These are phyloP conservation scores for Lecanicillium sp. DNA, from an alignment of 2,329 filamentous ascomycete genomes.

Conservation along the genomic window DNA sequence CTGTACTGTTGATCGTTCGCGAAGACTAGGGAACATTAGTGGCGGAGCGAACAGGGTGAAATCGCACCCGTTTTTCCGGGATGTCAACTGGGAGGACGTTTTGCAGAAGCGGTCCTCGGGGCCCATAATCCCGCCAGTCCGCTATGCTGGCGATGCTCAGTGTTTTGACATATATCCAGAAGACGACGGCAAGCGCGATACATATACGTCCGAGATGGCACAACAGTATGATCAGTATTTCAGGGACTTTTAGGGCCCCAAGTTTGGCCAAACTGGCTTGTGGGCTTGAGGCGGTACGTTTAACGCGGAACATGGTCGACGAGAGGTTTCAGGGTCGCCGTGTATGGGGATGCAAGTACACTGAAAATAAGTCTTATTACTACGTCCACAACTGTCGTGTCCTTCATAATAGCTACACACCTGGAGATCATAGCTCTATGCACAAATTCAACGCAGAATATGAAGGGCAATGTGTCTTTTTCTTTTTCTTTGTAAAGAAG, in stretches of 20 bases:
- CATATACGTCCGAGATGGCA: slow-evolving; percentile 63
- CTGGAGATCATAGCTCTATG: too few relatives aligned
- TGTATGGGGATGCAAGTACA: too few relatives aligned
- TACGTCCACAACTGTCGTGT: too few relatives aligned
- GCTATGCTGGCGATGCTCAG: slow-evolving; percentile 66
- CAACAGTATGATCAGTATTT: slow-evolving; percentile 66
- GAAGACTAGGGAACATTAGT: slow-evolving; percentile 70
- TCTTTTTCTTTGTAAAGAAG: not conserved
- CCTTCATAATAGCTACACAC: too few relatives aligned
- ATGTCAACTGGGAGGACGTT: slow-evolving; percentile 68
- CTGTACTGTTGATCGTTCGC: slow-evolving; percentile 73
- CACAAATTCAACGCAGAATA: too few relatives aligned
- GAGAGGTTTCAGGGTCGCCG: too few relatives aligned
- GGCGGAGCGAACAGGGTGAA: slow-evolving; percentile 69
- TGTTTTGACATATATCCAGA: slow-evolving; percentile 84
- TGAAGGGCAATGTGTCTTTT: too few relatives aligned
- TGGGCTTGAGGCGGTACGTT: too few relatives aligned
- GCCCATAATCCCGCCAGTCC: slow-evolving; percentile 69
- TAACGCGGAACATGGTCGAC: too few relatives aligned
- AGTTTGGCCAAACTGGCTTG: not conserved
- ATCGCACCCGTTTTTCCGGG: slow-evolving; percentile 67
- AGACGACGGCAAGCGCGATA: slow-evolving; percentile 58
- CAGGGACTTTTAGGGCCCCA: slow-evolving; percentile 53
- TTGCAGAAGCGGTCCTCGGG: slow-evolving; percentile 58
- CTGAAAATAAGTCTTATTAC: too few relatives aligned